Evolutionary conservation across 495 filamentous ascomycete genomes (phyloP).

Genomic region (Penicillium atrosanguineum): DNA sequence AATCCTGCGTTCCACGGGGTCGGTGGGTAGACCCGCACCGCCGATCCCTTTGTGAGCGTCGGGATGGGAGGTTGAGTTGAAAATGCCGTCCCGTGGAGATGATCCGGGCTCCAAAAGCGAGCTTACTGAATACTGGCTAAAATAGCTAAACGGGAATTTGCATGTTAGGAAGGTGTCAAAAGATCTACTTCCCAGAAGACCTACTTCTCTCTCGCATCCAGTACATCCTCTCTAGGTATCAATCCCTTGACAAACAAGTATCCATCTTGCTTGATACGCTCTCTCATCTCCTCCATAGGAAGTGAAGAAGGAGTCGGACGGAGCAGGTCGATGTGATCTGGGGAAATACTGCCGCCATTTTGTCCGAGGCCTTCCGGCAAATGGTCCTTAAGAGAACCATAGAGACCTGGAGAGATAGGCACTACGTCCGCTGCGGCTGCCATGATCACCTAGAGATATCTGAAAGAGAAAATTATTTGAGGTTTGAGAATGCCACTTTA

Average conservation of each 20-base stretch:
- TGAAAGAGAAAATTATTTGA: background rate
- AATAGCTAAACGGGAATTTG: slow-evolving; percentile 33
- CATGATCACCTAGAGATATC: background rate
- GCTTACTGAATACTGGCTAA: slow-evolving; percentile 44
- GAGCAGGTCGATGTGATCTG: slow-evolving; percentile 11
- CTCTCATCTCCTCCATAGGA: slow-evolving; percentile 33
- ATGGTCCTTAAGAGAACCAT: slow-evolving; percentile 1
- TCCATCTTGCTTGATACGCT: slow-evolving; percentile 44
- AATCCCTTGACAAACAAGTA: slow-evolving; percentile 54
- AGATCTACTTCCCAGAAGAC: background rate
- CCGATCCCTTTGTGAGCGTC: slow-evolving; percentile 47
- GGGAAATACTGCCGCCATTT: slow-evolving; percentile 24
- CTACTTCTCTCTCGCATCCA: slow-evolving; percentile 42
- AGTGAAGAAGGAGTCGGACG: slow-evolving; percentile 9
- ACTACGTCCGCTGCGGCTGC: background rate
- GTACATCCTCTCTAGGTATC: slow-evolving; percentile 48
- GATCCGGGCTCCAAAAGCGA: slow-evolving; percentile 41
- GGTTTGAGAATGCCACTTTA: background rate
- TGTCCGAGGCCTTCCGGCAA: slow-evolving; percentile 18
- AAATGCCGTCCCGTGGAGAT: slow-evolving; percentile 37
- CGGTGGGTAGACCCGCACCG: slow-evolving; percentile 35
- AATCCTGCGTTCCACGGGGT: slow-evolving; percentile 34
- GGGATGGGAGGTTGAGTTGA: slow-evolving; percentile 40
- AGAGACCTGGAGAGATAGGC: background rate
- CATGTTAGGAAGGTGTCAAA: background rate